A percentile compares a stretch with the other conserved stretches of the same genome.
Evolutionary conservation across 495 filamentous ascomycete genomes (phyloP).

Genomic region (Hypoxylon fuscum): DNA sequence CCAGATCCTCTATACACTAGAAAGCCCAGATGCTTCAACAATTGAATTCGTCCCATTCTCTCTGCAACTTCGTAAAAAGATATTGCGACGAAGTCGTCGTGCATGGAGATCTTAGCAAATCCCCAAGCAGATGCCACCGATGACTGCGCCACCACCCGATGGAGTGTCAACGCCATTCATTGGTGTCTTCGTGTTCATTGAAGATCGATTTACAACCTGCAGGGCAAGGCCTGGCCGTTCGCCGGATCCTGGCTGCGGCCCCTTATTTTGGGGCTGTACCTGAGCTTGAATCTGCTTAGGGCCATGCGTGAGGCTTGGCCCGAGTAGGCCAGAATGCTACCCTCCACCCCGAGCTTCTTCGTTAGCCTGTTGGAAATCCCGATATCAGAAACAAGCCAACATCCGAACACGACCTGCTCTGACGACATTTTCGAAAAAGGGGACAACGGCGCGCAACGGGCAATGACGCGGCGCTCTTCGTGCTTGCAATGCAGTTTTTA

Average conservation of each 20-base stretch:
- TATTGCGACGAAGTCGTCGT: conserved; percentile 8
- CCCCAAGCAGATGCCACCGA: conserved; percentile 11
- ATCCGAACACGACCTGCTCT: conserved; percentile 37
- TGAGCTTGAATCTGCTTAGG: conserved; percentile 29
- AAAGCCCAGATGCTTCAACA: not conserved
- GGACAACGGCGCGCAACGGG: conserved; percentile 8
- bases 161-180: conserved; percentile 34
- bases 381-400: conserved; percentile 40
- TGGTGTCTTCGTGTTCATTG: conserved; percentile 41
- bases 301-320: conserved; percentile 31
- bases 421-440: conserved; percentile 31
- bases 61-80: conserved; percentile 20
- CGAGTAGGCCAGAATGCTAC: conserved; percentile 31
- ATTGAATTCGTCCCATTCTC: not conserved
- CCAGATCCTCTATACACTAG: conserved; percentile 3
- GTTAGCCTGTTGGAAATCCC: conserved; percentile 35
- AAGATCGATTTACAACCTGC: conserved; percentile 37
- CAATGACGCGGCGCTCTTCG: conserved; percentile 27
- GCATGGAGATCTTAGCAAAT: conserved; percentile 7
- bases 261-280: conserved; percentile 45
- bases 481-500: not conserved
- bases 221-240: conserved; percentile 25
- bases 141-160: conserved; percentile 30
- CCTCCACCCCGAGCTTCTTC: conserved; percentile 29
- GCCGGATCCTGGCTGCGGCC: conserved; percentile 37